Base-by-base conservation (phyloP, 116 monocot genomes). In the Trichopus zeylanicus region DNA sequence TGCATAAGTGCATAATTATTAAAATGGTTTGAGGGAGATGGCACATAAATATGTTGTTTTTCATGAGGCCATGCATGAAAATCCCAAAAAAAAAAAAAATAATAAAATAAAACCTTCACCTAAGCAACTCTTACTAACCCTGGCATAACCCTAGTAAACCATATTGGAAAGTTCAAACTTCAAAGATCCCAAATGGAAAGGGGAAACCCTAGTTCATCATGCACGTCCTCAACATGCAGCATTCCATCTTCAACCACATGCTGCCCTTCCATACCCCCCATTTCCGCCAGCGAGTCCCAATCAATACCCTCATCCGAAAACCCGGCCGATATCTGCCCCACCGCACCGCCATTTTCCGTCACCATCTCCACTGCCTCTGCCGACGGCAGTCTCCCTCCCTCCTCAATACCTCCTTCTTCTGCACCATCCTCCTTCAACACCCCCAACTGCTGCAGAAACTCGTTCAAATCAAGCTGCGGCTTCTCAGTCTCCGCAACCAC, bases 401-500 rank as follows among this genome's bases (percentile, higher is more conserved):
- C 67, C 23, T 20, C 52, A 10, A 22, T 16, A 57, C n/a, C 33
- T 31, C 18, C 13, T 24, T 20, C 34, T 70, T 19, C 47, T n/a
- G 31, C 51, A 51, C 37, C 63, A 3, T 78, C 84, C 12, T 67
- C 72, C 46, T 79, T 76, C n/a, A 93, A 59, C 74, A 89, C 82
- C 9, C 93, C 93, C 53, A 93, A 19, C 58, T 89, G 88, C 73
- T 89, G 89, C 18, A 93, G 64, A 54, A 93, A 93, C 83, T 93
- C 93, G 59, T 71, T 74, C 56, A 93, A 73, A 64, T 93, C 93
- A 21, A 93, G 79, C 80, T 93, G 93, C 8, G 89, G 89, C 73
- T 75, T 88, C 72, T 78, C 78, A 1, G 48, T 56, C n/a, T n/a
- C n/a, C 12, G 42, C 27, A n/a, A 32, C 7, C 10, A 5, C 21